Conservation (phyloP, 2,329 filamentous ascomycete genomes). For the Clonostachys byssicola region DNA sequence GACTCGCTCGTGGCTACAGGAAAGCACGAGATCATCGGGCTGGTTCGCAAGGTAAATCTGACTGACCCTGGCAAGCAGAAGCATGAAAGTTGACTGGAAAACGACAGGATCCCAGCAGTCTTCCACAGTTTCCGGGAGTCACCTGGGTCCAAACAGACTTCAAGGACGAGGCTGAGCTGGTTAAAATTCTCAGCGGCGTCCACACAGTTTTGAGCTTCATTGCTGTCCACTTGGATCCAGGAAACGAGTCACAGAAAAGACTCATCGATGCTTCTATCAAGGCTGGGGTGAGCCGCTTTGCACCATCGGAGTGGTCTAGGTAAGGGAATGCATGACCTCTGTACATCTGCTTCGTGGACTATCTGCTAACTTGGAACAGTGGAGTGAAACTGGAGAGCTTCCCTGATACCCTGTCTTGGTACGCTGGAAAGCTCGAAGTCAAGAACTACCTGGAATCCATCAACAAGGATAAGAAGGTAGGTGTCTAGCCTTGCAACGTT, state of each 20-base stretch:
- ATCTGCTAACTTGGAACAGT: neutral
- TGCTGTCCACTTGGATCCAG: conserved; percentile 20
- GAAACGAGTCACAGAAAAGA: conserved; percentile 23
- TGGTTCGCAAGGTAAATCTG: neutral
- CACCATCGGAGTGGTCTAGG: conserved; percentile 54
- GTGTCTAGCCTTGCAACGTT: neutral
- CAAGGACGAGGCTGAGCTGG: neutral
- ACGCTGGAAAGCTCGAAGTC: conserved; percentile 39
- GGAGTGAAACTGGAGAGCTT: no score
- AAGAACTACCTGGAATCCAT: conserved; percentile 44
- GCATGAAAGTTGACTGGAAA: neutral
- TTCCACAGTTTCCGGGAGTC: neutral
- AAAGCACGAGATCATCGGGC: neutral
- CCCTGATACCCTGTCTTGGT: conserved; percentile 21
- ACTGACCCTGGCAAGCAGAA: neutral
- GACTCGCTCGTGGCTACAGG: neutral
- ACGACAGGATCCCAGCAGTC: neutral
- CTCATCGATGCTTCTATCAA: conserved; percentile 53
- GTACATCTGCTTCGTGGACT: neutral
- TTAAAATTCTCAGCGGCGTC: conserved; percentile 22
- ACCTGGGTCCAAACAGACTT: neutral
- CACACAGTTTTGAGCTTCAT: conserved; percentile 52
- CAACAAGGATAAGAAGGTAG: conserved; percentile 39
- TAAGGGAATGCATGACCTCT: conserved; percentile 10
- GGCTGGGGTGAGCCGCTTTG: conserved; percentile 55